These are phyloP conservation scores for Wallacemonas sp. DNA, from an alignment of 208 protist genomes.

Conservation along the genomic window DNA sequence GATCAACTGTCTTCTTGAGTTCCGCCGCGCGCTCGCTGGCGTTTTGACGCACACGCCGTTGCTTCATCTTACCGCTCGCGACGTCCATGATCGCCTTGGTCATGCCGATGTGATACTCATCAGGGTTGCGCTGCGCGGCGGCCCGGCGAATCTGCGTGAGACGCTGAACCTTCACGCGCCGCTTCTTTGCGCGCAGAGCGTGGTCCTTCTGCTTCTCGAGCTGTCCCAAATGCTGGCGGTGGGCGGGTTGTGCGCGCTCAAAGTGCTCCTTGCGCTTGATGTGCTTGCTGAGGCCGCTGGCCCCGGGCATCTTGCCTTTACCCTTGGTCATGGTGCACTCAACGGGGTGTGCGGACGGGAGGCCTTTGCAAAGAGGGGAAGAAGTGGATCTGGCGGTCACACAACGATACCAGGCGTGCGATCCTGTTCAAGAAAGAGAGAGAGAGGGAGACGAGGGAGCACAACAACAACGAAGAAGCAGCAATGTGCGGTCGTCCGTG, in stretches of 20 bases:
- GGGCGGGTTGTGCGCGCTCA: conserved; percentile 85
- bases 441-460: not conserved
- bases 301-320: conserved; percentile 83
- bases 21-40: conserved; percentile 48
- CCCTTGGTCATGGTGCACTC: conserved; percentile 83
- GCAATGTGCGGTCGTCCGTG: too few relatives aligned
- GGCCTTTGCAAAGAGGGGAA: too few relatives aligned
- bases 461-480: not conserved
- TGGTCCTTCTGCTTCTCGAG: conserved; percentile 95
- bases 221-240: conserved; percentile 81
- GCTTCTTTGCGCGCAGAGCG: conserved; percentile 74
- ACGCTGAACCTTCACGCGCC: conserved; percentile 69
- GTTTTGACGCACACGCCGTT: conserved; percentile 21
- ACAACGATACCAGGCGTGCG: too few relatives aligned
- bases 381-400: too few relatives aligned
- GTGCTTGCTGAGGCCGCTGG: conserved; percentile 82
- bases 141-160: conserved; percentile 79
- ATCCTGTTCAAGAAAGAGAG: not conserved
- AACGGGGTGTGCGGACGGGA: too few relatives aligned
- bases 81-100: conserved; percentile 88
- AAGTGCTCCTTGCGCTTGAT: conserved; percentile 87
- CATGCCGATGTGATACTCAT: conserved; percentile 95
- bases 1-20: conserved; percentile 57
- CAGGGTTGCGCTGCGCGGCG: conserved; percentile 89
- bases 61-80: conserved; percentile 80